Conservation (phyloP, 495 filamentous ascomycete genomes). For the Penicillium macrosclerotiorum region DNA sequence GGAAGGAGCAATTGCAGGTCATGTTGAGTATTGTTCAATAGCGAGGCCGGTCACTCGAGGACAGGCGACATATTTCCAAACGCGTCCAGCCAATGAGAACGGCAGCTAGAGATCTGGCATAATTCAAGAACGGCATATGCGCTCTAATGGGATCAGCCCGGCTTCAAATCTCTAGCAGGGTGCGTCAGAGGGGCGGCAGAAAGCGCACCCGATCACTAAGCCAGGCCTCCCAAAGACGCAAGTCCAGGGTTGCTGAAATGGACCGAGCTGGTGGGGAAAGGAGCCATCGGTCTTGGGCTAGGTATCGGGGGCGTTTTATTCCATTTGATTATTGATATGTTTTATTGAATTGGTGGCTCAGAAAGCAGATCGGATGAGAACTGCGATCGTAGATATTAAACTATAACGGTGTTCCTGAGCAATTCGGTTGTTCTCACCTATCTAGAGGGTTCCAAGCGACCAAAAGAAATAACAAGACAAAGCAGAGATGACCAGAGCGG, state of each 20-base stretch:
- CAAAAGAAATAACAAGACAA: not conserved
- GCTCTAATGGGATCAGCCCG: slow-evolving; percentile 12
- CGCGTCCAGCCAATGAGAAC: slow-evolving; percentile 10
- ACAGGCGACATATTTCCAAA: slow-evolving; percentile 15
- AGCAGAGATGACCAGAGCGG: slow-evolving; percentile 12
- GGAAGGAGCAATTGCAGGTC: slow-evolving; percentile 6
- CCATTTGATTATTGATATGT: not conserved
- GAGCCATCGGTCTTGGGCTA: no score
- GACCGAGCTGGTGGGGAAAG: slow-evolving; percentile 9
- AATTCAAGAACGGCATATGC: slow-evolving; percentile 11
- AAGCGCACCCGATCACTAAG: not conserved
- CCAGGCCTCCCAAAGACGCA: slow-evolving; percentile 6
- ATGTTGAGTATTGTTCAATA: slow-evolving; percentile 6
- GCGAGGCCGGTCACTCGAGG: slow-evolving; percentile 16
- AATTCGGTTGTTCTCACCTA: slow-evolving; percentile 6
- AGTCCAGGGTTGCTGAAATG: slow-evolving; percentile 21
- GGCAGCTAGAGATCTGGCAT: slow-evolving; percentile 16
- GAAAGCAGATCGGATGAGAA: not conserved
- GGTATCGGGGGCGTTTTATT: no score
- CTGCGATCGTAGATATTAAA: not conserved
- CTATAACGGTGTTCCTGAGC: slow-evolving; percentile 16
- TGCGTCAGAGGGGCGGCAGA: slow-evolving; percentile 5
- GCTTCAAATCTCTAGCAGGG: slow-evolving; percentile 1
- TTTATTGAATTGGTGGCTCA: not conserved
- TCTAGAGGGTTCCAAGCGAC: not conserved